Conservation (phyloP, 129 eudicot genomes). For the Mikania micrantha region DNA sequence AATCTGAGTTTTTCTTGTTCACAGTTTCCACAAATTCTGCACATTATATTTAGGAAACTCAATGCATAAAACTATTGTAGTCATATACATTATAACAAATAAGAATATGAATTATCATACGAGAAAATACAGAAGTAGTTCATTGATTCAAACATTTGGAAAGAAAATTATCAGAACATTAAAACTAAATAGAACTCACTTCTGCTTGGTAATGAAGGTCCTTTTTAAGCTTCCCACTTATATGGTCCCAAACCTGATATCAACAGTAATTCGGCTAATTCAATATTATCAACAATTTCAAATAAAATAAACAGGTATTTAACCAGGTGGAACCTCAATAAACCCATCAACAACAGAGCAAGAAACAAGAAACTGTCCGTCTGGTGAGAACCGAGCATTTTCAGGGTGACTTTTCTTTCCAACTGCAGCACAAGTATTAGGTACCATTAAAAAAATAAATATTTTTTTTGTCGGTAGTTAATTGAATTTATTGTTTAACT, state of each 20-base stretch:
- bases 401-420: slow-evolving; percentile 97
- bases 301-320: neutral
- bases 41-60: neutral
- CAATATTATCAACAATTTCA: neutral
- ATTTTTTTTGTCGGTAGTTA: neutral
- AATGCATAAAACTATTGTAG: neutral
- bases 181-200: slow-evolving; percentile 35
- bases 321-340: slow-evolving; percentile 58
- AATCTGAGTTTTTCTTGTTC: no score
- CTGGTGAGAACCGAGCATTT: slow-evolving; percentile 88
- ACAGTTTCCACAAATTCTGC: neutral
- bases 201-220: slow-evolving; percentile 98
- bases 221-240: slow-evolving; percentile 85
- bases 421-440: slow-evolving; percentile 47
- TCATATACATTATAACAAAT: no score
- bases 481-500: neutral
- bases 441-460: neutral
- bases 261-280: neutral
- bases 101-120: neutral
- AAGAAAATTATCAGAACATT: neutral
- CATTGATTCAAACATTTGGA: neutral
- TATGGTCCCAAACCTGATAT: slow-evolving; percentile 82
- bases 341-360: slow-evolving; percentile 96
- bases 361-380: slow-evolving; percentile 94
- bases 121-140: neutral